Evolutionary conservation across 495 filamentous ascomycete genomes (phyloP).

Genomic region (Penicillium steckii): DNA sequence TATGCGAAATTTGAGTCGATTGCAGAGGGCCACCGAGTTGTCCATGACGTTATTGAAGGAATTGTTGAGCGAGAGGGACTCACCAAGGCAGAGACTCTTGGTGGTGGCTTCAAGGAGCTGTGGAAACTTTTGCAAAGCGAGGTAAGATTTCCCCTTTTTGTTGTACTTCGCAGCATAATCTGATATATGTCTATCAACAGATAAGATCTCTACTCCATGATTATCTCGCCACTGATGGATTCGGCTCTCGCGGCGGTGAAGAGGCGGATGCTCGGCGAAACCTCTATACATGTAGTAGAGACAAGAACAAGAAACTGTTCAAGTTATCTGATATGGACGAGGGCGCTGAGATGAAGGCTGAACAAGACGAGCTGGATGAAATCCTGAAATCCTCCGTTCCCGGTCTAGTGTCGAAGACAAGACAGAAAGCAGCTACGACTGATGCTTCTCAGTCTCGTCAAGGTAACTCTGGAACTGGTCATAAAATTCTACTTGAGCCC

Average conservation of each 20-base stretch:
- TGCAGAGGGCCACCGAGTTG: slow-evolving; percentile 88
- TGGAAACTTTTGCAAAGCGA: slow-evolving; percentile 91
- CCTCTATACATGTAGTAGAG: slow-evolving; percentile 59
- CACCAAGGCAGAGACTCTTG: slow-evolving; percentile 52
- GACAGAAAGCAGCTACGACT: slow-evolving; percentile 36
- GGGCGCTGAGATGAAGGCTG: slow-evolving; percentile 69
- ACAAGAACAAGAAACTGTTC: slow-evolving; percentile 80
- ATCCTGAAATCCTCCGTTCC: slow-evolving; percentile 91
- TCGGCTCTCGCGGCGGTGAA: slow-evolving; percentile 50
- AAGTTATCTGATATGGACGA: slow-evolving; percentile 81
- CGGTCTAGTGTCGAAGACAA: slow-evolving; percentile 80
- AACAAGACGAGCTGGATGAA: slow-evolving; percentile 85
- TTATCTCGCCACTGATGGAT: slow-evolving; percentile 92
- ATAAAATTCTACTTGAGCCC: slow-evolving; percentile 89
- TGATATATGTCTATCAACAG: slow-evolving; percentile 41
- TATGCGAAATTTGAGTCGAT: slow-evolving; percentile 98
- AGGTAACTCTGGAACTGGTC: slow-evolving; percentile 62
- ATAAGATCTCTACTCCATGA: slow-evolving; percentile 94
- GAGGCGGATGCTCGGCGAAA: slow-evolving; percentile 54
- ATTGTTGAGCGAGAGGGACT: slow-evolving; percentile 76
- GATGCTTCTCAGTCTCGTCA: slow-evolving; percentile 39
- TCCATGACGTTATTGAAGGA: slow-evolving; percentile 84
- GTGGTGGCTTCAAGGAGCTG: slow-evolving; percentile 82
- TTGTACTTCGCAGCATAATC: not conserved
- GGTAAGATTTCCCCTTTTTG: slow-evolving; percentile 30